Conservation (phyloP, 805 yeast species). For the Saccharomycopsis schoenii region DNA sequence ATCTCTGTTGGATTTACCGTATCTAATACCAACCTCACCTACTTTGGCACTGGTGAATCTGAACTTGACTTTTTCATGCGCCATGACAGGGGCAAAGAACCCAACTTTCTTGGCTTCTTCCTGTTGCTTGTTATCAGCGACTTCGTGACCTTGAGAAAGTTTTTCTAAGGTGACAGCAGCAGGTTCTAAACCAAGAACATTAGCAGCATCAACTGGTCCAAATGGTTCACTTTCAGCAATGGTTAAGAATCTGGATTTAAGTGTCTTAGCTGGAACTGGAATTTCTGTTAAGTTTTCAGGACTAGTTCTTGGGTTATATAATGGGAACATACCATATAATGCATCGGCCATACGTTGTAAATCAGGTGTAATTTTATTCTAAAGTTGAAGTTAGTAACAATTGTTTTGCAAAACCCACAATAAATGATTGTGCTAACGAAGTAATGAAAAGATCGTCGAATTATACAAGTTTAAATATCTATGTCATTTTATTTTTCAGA, state of each 20-base stretch:
- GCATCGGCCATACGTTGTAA: constrained; percentile 47
- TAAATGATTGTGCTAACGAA: not conserved
- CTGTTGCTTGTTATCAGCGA: constrained; percentile 22
- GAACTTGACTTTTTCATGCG: constrained; percentile 65
- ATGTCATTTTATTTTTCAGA: constrained; percentile 19
- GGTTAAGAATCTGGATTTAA: constrained; percentile 73
- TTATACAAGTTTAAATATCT: not conserved
- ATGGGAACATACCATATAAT: constrained; percentile 76
- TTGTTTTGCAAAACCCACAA: not conserved
- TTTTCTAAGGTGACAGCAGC: constrained; percentile 69
- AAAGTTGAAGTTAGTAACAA: constrained; percentile 29
- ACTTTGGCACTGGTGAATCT: constrained; percentile 69
- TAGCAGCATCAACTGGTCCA: constrained; percentile 93
- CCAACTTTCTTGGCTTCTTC: constrained; percentile 22
- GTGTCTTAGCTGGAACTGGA: constrained; percentile 78
- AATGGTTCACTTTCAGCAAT: constrained; percentile 93
- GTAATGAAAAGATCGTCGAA: not conserved
- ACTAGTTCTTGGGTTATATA: constrained; percentile 38
- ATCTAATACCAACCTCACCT: constrained; percentile 83
- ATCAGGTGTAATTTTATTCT: constrained; percentile 45
- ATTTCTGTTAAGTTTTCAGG: constrained; percentile 85
- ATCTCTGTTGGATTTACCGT: constrained; percentile 86
- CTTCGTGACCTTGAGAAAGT: constrained; percentile 47
- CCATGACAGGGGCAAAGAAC: constrained; percentile 46
- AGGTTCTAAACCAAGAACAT: constrained; percentile 73